Evolutionary conservation across 805 yeast genomes (phyloP), one percentile per base, ranked within the genome.

Genomic region (Blastobotrys muscicola): DNA sequence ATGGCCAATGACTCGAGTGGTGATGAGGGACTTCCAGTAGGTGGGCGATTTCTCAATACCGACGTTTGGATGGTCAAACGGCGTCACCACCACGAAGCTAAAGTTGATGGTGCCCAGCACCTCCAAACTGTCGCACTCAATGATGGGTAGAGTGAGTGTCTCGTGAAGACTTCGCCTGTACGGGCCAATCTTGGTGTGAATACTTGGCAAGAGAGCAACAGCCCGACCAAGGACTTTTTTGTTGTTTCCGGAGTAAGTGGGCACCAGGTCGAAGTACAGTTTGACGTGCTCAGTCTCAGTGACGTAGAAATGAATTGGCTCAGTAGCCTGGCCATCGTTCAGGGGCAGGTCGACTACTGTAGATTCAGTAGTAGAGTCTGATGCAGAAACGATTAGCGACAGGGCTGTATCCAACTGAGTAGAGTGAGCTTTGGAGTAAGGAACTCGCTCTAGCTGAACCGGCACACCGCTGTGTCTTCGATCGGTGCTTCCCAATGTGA

Each of bases 1-100:
- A 62, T 90, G 97, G 1, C 97, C 97, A 64, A 90, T 90, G 20
- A 90, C 95, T 47, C 95, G 72, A 1, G 96, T 85, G 0, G 90
- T 75, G 3, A 84, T 87, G 43, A 86, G 67, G 10, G 92, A 85
- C 56, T 83, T 85, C 97, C 97, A 90, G 64, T 87, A 89, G 1
- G 92, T 81, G 42, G 84, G 82, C 1, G 85, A 74, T 52, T 82
- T 49, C 63, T 60, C 62, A n/a, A 82, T 64, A 8, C 74, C 72
- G 78, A 82, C 76, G 34, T 74, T 72, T 7, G 79, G 78, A 58
- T 86, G 94, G 32, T 59, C 57, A 56, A 89, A 90, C 2, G 96
- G 80, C 9, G 72, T 76, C 3, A 85, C 82, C 36, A 80, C 62
- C 61, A 83, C 61, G 42, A 79, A 74, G 55, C 86, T 95, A 59